A percentile compares a stretch with the other conserved stretches of the same genome.
Conservation (phyloP, 768 basidiomycete genomes). For the Tylopilus balloui region DNA sequence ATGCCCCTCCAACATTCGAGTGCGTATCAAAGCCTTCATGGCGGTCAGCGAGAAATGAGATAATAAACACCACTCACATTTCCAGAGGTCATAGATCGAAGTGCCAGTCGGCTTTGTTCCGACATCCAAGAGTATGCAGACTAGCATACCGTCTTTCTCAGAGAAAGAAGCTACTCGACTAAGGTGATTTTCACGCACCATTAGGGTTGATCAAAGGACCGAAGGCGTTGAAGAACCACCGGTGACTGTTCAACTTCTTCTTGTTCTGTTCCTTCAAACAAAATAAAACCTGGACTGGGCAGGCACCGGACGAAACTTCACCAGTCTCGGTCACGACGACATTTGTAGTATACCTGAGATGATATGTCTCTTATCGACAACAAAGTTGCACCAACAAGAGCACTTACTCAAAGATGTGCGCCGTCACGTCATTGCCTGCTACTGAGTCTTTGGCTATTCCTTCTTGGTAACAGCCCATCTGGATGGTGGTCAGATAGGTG, state of each 20-base stretch:
- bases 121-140: slow-evolving; percentile 90
- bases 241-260: slow-evolving; percentile 93
- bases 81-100: slow-evolving; percentile 96
- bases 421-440: slow-evolving; percentile 85
- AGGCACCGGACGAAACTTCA: slow-evolving; percentile 70
- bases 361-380: background rate
- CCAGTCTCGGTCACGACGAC: slow-evolving; percentile 76
- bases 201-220: slow-evolving; percentile 84
- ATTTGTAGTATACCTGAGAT: slow-evolving; percentile 64
- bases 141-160: slow-evolving; percentile 32
- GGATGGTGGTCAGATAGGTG: slow-evolving; percentile 1
- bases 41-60: slow-evolving; percentile 2
- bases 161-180: background rate
- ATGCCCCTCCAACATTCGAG: slow-evolving; percentile 85
- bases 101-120: slow-evolving; percentile 94
- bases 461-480: slow-evolving; percentile 89
- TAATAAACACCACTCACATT: slow-evolving; percentile 45
- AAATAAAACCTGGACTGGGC: slow-evolving; percentile 84
- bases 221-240: slow-evolving; percentile 98
- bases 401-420: slow-evolving; percentile 86
- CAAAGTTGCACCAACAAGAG: background rate
- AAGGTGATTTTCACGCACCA: slow-evolving; percentile 38
- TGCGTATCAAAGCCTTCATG: slow-evolving; percentile 70
- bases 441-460: slow-evolving; percentile 88
- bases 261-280: slow-evolving; percentile 95